Percentiles rank a stretch among this genome's conserved stretches.
Conservation (phyloP, 1,284 basidiomycete genomes). For the Exobasidium cylindrosporum region DNA sequence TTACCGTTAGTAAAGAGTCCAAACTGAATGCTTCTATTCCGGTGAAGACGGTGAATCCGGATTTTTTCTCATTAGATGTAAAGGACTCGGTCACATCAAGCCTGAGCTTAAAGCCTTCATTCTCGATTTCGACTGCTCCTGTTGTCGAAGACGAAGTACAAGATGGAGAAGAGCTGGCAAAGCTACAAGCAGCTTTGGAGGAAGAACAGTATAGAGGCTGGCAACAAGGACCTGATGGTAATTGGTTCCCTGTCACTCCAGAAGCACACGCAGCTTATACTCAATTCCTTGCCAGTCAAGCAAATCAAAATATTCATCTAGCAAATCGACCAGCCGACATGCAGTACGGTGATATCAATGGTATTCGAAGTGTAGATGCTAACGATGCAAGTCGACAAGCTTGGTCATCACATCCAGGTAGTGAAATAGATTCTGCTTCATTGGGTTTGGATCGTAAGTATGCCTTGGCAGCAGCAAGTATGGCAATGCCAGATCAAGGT, state of each 20-base stretch:
- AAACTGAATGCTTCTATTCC: too few species aligned
- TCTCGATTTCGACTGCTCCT: conserved; percentile 37
- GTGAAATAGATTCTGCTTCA: conserved; percentile 5
- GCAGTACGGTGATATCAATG: background rate
- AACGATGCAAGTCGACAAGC: conserved; percentile 5
- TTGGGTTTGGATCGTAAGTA: conserved; percentile 28
- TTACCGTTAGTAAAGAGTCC: too few species aligned
- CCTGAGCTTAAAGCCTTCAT: conserved; percentile 1
- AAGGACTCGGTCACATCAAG: too few species aligned
- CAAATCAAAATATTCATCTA: background rate
- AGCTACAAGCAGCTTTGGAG: conserved; percentile 36
- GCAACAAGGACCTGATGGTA: conserved; percentile 50
- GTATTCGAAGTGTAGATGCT: background rate
- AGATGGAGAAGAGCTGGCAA: conserved; percentile 38
- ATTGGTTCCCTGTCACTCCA: conserved; percentile 51
- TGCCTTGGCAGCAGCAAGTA: conserved; percentile 29
- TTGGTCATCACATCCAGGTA: background rate
- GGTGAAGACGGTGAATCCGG: too few species aligned
- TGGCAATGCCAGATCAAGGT: conserved; percentile 13
- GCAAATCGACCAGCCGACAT: conserved; percentile 2
- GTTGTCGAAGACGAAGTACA: conserved; percentile 16
- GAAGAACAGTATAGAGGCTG: conserved; percentile 39
- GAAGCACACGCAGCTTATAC: conserved; percentile 42
- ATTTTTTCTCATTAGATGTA: background rate
- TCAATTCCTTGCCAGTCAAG: background rate